These are phyloP conservation scores for Agastache rugosa DNA, from an alignment of 257 asterid species.

Conservation along the genomic window DNA sequence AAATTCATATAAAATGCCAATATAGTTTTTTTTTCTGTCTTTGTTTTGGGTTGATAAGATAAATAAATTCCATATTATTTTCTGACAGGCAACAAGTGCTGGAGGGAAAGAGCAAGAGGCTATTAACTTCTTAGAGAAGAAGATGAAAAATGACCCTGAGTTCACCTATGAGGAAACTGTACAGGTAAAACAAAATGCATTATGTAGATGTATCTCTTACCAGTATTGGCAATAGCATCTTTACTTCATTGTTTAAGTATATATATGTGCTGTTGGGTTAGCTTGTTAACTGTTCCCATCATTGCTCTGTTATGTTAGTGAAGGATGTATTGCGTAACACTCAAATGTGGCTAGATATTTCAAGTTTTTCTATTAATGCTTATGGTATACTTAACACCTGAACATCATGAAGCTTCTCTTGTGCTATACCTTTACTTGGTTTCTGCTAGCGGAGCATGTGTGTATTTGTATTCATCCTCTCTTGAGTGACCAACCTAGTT, in stretches of 20 bases:
- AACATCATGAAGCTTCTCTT: neutral
- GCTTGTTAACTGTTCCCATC: neutral
- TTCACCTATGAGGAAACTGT: conserved; percentile 92
- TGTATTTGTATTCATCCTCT: neutral
- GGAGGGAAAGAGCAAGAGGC: conserved; percentile 99
- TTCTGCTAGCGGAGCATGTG: neutral
- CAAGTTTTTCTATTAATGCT: neutral
- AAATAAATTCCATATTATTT: conserved; percentile 31
- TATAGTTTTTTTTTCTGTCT: neutral
- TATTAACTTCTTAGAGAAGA: conserved; percentile 89
- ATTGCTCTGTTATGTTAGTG: neutral
- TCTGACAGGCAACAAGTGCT: conserved; percentile 90
- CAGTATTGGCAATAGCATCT: conserved; percentile 16
- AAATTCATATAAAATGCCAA: neutral
- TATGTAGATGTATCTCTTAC: neutral
- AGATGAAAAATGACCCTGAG: conserved; percentile 92
- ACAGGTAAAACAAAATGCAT: conserved; percentile 62
- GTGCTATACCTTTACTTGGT: neutral
- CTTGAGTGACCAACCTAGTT: neutral
- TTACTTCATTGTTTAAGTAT: conserved; percentile 1
- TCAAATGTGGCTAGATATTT: conserved; percentile 9
- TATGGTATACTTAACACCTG: neutral
- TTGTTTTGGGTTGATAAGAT: conserved; percentile 8
- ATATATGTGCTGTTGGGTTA: conserved; percentile 12
- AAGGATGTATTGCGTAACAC: neutral